phyloP scores from a whole-genome alignment of 164 flowering plant species.

The Aristolochia californica region DNA sequence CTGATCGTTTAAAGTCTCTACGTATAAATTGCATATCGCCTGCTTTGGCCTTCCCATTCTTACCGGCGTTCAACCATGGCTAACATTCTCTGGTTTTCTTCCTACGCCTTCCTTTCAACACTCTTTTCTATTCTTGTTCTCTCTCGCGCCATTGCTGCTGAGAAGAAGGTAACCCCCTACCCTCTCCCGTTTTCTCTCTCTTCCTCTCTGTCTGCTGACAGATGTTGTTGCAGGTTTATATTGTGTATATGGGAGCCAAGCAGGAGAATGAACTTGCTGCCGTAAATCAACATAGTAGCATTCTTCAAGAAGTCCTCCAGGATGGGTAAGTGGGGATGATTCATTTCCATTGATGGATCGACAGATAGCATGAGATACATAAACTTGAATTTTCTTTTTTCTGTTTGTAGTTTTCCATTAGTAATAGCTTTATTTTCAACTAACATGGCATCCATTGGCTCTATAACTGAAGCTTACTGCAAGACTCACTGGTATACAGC shows the following conservation, averaged over 20 bases:
- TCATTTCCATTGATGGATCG: background rate
- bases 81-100: too few species aligned
- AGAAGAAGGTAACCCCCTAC: too few species aligned
- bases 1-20: too few species aligned
- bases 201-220: too few species aligned
- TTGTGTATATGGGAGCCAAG: slow-evolving; percentile 32
- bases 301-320: slow-evolving; percentile 15
- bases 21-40: too few species aligned
- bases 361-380: background rate
- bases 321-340: background rate
- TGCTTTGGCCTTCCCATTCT: too few species aligned
- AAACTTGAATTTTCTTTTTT: background rate
- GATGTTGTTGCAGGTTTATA: slow-evolving; percentile 15
- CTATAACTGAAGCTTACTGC: slow-evolving; percentile 6
- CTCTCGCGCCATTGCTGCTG: too few species aligned
- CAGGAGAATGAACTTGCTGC: slow-evolving; percentile 11
- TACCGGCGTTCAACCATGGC: too few species aligned
- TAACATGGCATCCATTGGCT: background rate
- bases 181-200: too few species aligned
- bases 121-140: too few species aligned
- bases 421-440: background rate
- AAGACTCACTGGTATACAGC: slow-evolving; percentile 21
- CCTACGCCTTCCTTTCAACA: too few species aligned
- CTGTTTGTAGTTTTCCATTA: background rate
- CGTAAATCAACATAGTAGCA: slow-evolving; percentile 12